Evolutionary conservation across 2,329 filamentous ascomycete genomes (phyloP).

Genomic region (Penicillium sp.): DNA sequence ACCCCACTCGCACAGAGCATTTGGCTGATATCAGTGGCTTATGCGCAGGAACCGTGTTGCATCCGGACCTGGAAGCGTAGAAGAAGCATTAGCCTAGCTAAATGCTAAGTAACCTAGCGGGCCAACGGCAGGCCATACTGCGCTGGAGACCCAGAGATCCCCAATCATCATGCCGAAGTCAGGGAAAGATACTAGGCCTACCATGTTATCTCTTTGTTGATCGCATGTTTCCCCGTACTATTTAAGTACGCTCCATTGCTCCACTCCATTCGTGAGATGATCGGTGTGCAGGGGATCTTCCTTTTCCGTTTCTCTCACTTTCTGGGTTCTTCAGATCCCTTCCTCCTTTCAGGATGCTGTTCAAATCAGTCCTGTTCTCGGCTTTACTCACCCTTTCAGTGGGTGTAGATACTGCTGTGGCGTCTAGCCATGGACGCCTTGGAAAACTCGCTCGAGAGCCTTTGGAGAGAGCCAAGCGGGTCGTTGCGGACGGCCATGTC

Average conservation of each 20-base stretch:
- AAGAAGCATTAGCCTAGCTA: slow-evolving; percentile 16
- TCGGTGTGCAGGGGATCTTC: background rate
- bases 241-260: slow-evolving; percentile 2
- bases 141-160: background rate
- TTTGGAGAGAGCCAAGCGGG: slow-evolving; percentile 28
- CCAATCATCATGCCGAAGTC: background rate
- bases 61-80: slow-evolving; percentile 3
- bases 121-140: background rate
- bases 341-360: slow-evolving; percentile 27
- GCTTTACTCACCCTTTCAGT: slow-evolving; percentile 29
- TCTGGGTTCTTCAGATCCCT: slow-evolving; percentile 2
- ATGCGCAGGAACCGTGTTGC: slow-evolving; percentile 7
- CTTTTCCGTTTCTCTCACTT: background rate
- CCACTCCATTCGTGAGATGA: background rate
- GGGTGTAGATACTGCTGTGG: slow-evolving; percentile 25
- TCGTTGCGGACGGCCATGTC: slow-evolving; percentile 15
- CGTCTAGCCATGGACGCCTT: slow-evolving; percentile 33
- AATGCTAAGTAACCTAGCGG: slow-evolving; percentile 8
- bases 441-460: slow-evolving; percentile 30
- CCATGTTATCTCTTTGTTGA: background rate
- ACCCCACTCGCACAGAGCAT: slow-evolving; percentile 11
- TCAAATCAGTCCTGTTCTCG: slow-evolving; percentile 32
- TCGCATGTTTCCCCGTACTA: background rate
- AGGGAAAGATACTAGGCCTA: background rate
- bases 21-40: slow-evolving; percentile 20